These are phyloP conservation scores for Conticribra guillardii DNA, from an alignment of 108 stramenopile genomes.

Conservation along the genomic window DNA sequence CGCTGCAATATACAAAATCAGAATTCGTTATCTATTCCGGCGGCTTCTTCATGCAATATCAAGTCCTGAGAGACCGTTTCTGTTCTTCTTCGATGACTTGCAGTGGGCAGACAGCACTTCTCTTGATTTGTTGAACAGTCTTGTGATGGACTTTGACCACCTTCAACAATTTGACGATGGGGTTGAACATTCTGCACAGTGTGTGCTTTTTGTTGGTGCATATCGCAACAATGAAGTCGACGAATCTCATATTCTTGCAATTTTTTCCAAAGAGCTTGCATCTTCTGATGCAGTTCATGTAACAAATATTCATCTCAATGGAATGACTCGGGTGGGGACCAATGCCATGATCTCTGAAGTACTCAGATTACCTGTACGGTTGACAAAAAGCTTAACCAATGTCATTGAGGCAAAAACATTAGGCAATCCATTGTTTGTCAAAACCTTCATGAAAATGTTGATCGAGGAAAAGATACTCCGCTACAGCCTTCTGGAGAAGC, in stretches of 20 bases:
- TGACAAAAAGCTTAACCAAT: constrained; percentile 5
- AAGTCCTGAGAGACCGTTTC: constrained; percentile 8
- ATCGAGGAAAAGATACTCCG: constrained; percentile 4
- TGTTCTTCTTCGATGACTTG: constrained; percentile 32
- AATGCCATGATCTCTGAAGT: constrained; percentile 16
- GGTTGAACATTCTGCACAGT: not conserved
- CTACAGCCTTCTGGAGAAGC: constrained; percentile 1
- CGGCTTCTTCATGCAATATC: constrained; percentile 13
- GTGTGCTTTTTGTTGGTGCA: not conserved
- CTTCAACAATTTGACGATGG: not conserved
- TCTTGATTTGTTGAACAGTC: not conserved
- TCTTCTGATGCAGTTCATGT: not conserved
- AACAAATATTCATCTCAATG: not conserved
- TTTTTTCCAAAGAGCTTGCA: not conserved
- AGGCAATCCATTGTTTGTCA: constrained; percentile 24
- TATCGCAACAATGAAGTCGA: not conserved
- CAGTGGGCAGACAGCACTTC: constrained; percentile 22
- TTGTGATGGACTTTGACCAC: not conserved
- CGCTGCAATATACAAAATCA: not conserved
- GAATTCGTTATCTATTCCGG: constrained; percentile 7
- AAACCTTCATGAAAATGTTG: constrained; percentile 9
- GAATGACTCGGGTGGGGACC: not conserved
- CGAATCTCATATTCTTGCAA: not conserved
- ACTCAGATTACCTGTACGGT: constrained; percentile 9
- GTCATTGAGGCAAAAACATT: constrained; percentile 18